Evolutionary conservation across 805 yeast genomes (phyloP), one percentile per base, ranked within the genome.

Genomic region (Pichia gijzeniarum): DNA sequence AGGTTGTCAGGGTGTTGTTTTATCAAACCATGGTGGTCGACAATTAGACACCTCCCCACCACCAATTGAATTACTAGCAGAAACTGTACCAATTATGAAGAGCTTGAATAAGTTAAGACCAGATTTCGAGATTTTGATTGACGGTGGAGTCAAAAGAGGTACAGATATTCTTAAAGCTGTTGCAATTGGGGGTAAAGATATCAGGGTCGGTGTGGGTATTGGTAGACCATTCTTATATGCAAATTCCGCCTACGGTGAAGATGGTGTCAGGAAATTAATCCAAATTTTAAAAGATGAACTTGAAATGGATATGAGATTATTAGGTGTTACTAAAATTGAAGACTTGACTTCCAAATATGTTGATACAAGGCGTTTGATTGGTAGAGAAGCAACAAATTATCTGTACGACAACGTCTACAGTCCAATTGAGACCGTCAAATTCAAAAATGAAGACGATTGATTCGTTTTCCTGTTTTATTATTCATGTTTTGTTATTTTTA

Each of bases 11-110:
- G 95, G 90, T 35, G 82, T 87, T n/a, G 87, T 88, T 4, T 57
- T 87, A 41, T 85, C 95, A 2, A 88, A 87, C 60, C 96, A 87
- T 64, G 96, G 96, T 49, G 95, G 96, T 35, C 71, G 96, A 50
- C 95, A 87, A 63, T 68, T 88, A 46, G 96, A 88, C 63, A 85
- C 77, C 57, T 72, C 95, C 1, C 74, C 85, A n/a, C 79, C 95
- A 0, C 84, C 90, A 2, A 70, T 88, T 31, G 85, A 81, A 60
- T 77, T 85, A 4, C 66, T 88, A 41, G 85, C 84, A 4, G 95
- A 85, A 50, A 74, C 80, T 2, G 76, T 76, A 71, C 80, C 79
- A 6, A 55, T 70, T 4, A 62, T 80, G 46, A 59, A 60, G 36
- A 67, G 66, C 41, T 67, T 68, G 44, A 67, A 65, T 43, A 73